Evolutionary conservation across 2,329 filamentous ascomycete genomes (phyloP).

Genomic region (Aspergillus pseudoterreus): DNA sequence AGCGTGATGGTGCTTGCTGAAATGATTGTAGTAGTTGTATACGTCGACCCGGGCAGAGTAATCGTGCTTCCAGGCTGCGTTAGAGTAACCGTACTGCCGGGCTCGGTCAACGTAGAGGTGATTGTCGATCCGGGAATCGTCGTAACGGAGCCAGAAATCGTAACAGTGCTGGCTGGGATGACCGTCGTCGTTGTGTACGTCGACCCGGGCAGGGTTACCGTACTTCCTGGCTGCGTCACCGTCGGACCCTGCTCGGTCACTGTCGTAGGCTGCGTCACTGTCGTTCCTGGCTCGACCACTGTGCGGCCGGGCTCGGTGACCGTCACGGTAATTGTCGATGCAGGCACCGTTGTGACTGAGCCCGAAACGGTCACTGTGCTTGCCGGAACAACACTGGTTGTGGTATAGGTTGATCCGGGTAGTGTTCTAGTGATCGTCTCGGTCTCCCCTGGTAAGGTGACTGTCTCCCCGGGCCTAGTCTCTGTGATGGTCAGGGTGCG

Average conservation of each 20-base stretch:
- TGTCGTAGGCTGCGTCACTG: neutral
- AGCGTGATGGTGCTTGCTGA: neutral
- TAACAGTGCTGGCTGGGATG: neutral
- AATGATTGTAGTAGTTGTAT: neutral
- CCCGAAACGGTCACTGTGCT: conserved; percentile 14
- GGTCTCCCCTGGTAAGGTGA: neutral
- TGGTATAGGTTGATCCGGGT: neutral
- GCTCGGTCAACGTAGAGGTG: neutral
- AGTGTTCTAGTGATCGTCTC: conserved; percentile 1
- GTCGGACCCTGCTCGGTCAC: neutral
- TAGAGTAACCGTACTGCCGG: neutral
- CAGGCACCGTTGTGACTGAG: neutral
- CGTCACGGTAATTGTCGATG: neutral
- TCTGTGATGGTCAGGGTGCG: neutral
- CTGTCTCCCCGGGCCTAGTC: neutral
- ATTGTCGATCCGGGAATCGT: neutral
- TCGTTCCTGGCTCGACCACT: neutral
- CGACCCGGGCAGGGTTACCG: neutral
- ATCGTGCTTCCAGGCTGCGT: neutral
- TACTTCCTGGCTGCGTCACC: neutral
- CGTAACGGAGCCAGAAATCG: neutral
- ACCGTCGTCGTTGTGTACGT: neutral
- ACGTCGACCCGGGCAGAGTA: conserved; percentile 7
- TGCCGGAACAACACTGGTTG: neutral
- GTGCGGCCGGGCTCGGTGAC: neutral